These are phyloP conservation scores for Leccinum angustisporum DNA, from an alignment of 1,284 basidiomycete genomes.

Conservation along the genomic window DNA sequence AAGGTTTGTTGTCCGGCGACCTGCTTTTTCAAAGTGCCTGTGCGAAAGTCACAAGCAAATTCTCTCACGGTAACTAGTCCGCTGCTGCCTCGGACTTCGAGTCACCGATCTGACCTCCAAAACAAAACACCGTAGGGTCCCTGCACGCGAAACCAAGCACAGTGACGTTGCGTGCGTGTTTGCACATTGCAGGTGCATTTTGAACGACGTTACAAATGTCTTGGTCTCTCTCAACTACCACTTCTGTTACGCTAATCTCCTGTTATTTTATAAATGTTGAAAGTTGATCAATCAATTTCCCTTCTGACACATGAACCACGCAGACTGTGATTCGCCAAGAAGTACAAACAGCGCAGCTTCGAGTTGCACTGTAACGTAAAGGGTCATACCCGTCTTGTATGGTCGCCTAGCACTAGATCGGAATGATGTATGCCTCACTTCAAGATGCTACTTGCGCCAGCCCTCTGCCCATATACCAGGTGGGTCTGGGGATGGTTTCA, in stretches of 20 bases:
- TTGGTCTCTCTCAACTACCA: neutral
- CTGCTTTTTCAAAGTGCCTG: too few species aligned
- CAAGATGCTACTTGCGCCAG: neutral
- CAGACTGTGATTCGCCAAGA: neutral
- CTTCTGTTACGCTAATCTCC: neutral
- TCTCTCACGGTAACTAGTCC: neutral
- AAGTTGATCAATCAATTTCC: neutral
- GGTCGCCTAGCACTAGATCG: neutral
- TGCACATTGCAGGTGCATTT: neutral
- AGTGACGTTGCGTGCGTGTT: neutral
- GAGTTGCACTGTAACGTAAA: constrained; percentile 10
- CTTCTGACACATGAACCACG: neutral
- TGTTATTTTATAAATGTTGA: neutral
- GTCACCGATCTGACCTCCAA: neutral
- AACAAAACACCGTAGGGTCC: neutral
- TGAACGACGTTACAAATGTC: neutral
- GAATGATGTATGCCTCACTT: constrained; percentile 3
- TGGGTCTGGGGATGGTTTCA: neutral
- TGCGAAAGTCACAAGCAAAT: neutral
- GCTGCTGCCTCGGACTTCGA: neutral
- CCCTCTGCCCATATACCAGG: neutral
- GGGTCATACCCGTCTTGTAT: neutral
- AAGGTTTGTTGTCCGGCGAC: neutral
- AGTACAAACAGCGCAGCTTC: neutral
- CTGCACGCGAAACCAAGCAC: neutral